Base-by-base conservation (phyloP, 768 basidiomycete species). In the Boletus subcaerulescens region DNA sequence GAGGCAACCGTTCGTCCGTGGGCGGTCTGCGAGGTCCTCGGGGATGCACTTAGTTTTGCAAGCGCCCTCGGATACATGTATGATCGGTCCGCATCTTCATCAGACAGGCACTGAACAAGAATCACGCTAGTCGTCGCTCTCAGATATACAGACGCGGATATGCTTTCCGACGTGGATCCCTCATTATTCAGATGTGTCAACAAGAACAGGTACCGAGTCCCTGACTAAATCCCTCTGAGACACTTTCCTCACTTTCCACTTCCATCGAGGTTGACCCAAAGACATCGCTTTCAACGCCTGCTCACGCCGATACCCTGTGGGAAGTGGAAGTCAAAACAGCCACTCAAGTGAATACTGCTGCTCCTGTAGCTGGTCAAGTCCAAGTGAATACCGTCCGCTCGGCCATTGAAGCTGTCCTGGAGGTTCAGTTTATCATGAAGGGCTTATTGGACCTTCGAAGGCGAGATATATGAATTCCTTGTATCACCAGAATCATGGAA, bases 311-410 rank as follows among this genome's bases (percentile, higher is more conserved):
- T 60, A 89, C 89, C 0, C 76, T 90, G 6, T 93, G 91, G 91
- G 87, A 92, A 66, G 89, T 93, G 36, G 88, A 93, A 73, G 90
- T 91, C 47, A 91, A 89, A 68, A 91, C 91, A 1, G 87, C 89
- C 3, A 76, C 78, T 3, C 91, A 91, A 7, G 83, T 89, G 42
- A 82, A 87, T 15, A 90, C 89, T 54, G 87, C 85, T 0, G 68
- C 61, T 22, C 55, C 68, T 29, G 54, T 49, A 33, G 45, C 53
- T 31, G 66, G 69, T 18, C 69, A 72, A 41, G 59, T 67, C 10
- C 89, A 86, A 66, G 85, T 87, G 56, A 86, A 81, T 3, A 91
- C 90, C 5, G 75, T 92, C n/a, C 81, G 78, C 52, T 76, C 78
- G 15, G 78, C 83, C 10, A 83, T 89, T 31, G 85, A 91, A 17